Evolutionary conservation across 2,329 filamentous ascomycete species (phyloP).

Genomic region (Mycocentrospora acerina): DNA sequence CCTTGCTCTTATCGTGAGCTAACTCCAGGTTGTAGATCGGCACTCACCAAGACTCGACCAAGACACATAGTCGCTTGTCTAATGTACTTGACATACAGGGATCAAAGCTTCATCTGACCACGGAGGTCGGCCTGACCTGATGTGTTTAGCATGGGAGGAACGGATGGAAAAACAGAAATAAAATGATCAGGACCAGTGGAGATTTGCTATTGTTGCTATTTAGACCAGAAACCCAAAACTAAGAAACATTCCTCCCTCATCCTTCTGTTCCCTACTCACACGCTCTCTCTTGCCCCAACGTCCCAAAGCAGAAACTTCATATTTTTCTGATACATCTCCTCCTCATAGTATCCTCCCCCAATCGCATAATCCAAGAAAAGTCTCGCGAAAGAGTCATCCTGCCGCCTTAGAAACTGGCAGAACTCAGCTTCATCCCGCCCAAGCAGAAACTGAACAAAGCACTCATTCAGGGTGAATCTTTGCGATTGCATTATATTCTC

Average conservation of each 20-base stretch:
- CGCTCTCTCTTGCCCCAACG: slow-evolving; percentile 18
- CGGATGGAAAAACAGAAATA: no score
- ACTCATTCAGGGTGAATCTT: slow-evolving; percentile 21
- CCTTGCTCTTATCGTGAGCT: no score
- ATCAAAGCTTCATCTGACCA: neutral
- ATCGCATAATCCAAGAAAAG: slow-evolving; percentile 24
- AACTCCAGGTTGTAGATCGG: no score
- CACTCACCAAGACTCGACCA: neutral
- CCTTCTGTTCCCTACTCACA: slow-evolving; percentile 4
- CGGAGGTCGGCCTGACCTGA: no score
- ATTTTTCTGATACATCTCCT: slow-evolving; percentile 20
- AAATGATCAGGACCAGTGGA: no score
- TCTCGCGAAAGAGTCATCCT: slow-evolving; percentile 19
- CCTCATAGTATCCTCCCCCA: slow-evolving; percentile 13
- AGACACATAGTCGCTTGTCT: neutral
- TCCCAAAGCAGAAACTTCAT: slow-evolving; percentile 27
- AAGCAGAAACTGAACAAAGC: slow-evolving; percentile 21
- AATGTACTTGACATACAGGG: neutral
- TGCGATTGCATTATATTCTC: slow-evolving; percentile 15
- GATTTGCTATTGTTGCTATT: no score
- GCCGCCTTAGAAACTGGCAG: slow-evolving; percentile 22
- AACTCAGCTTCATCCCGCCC: slow-evolving; percentile 19
- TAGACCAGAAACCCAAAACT: no score
- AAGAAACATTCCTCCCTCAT: neutral
- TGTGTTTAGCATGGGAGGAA: no score